Conservation (phyloP, 345 rosid species). For the Bruguiera gymnorhiza region DNA sequence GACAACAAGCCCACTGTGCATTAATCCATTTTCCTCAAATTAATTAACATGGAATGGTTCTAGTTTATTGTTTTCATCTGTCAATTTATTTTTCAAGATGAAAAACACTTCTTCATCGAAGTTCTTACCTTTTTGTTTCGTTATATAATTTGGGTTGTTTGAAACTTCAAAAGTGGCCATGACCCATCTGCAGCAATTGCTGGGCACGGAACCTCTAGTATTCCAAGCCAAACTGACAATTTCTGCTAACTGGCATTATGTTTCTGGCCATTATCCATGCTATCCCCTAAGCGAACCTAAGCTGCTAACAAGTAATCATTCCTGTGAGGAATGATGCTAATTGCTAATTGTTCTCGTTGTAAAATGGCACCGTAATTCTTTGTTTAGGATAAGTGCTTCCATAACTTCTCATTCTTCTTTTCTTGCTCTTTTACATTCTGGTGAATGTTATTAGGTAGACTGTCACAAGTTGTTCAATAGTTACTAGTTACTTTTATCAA, state of each 20-base stretch:
- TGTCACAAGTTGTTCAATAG: too few relatives aligned
- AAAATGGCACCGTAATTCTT: constrained; percentile 40
- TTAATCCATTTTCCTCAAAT: constrained; percentile 20
- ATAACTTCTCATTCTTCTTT: background rate
- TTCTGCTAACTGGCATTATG: constrained; percentile 9
- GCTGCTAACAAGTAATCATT: too few relatives aligned
- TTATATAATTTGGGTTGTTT: background rate
- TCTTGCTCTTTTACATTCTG: too few relatives aligned
- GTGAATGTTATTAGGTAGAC: too few relatives aligned
- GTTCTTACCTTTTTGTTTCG: background rate
- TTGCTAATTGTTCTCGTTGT: constrained; percentile 60
- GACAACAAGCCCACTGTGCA: constrained; percentile 34
- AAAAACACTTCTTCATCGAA: constrained; percentile 18
- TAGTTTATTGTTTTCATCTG: constrained; percentile 16
- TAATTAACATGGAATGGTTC: constrained; percentile 10
- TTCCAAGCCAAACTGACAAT: constrained; percentile 21
- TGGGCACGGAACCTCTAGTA: constrained; percentile 11
- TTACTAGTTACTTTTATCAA: too few relatives aligned
- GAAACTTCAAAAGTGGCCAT: constrained; percentile 5
- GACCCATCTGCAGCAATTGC: constrained; percentile 12
- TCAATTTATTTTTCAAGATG: constrained; percentile 14
- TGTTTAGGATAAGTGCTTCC: too few relatives aligned
- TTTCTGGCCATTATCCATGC: background rate
- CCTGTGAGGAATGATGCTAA: constrained; percentile 29
- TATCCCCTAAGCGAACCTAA: background rate